A percentile compares a stretch with the other conserved stretches of the same genome.
phyloP scores from a whole-genome alignment of 75 land plant species.

The Selaginella tamariscina region DNA sequence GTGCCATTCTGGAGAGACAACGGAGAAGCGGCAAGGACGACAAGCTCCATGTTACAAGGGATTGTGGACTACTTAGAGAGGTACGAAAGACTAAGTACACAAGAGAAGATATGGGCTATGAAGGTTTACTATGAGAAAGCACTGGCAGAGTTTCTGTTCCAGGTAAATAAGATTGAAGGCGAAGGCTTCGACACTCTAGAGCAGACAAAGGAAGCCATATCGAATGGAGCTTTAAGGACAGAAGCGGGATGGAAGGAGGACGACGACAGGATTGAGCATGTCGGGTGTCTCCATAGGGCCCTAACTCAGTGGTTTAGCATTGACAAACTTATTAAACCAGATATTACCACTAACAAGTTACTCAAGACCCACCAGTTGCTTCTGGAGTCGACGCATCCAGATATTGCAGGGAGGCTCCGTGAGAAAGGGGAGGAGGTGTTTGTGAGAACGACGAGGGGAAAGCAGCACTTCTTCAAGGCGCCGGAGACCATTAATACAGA shows the following conservation, averaged over 20 bases:
- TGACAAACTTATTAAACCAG: background rate
- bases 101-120: background rate
- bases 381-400: background rate
- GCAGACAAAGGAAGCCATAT: background rate
- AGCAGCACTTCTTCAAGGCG: background rate
- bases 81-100: background rate
- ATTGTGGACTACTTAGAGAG: background rate
- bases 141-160: constrained; percentile 9
- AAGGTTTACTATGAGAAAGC: background rate
- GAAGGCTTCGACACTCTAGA: constrained; percentile 1
- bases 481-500: background rate
- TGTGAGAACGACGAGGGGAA: background rate
- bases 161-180: constrained; percentile 9
- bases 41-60: no score
- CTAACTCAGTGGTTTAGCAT: background rate
- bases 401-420: background rate
- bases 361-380: background rate
- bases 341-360: background rate
- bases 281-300: background rate
- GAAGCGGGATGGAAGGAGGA: background rate
- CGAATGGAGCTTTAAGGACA: background rate
- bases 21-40: no score
- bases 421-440: background rate
- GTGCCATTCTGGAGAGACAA: no score
- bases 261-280: background rate